phyloP scores from a whole-genome alignment of 1,284 basidiomycete genomes.

The Malassezia restricta region DNA sequence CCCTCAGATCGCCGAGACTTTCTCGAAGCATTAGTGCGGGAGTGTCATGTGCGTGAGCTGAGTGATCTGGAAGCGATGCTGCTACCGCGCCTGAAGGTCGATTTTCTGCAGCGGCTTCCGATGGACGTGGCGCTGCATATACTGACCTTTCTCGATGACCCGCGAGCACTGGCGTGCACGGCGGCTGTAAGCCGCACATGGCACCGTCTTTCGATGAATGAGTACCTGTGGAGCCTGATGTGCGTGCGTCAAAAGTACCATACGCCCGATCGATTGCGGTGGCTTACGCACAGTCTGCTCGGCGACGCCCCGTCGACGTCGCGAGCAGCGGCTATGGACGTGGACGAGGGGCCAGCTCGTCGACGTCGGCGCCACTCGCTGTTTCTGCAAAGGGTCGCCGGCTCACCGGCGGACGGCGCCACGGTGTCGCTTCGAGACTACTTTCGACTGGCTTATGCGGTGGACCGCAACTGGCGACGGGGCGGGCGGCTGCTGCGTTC shows the following conservation, averaged over 20 bases:
- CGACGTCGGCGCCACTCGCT: conserved; percentile 1
- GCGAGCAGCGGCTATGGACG: not conserved
- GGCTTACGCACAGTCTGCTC: conserved; percentile 3
- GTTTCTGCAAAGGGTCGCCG: not conserved
- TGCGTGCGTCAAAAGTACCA: conserved; percentile 50
- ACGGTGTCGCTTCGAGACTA: conserved; percentile 37
- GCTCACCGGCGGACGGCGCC: not conserved
- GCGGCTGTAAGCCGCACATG: conserved; percentile 65
- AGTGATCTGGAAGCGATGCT: conserved; percentile 63
- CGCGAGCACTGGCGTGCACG: conserved; percentile 61
- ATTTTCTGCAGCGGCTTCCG: conserved; percentile 72
- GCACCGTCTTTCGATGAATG: conserved; percentile 66
- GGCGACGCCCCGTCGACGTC: not conserved
- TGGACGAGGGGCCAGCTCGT: not conserved
- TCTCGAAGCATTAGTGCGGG: conserved; percentile 29
- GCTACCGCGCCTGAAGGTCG: conserved; percentile 68
- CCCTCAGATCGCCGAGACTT: conserved; percentile 11
- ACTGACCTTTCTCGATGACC: conserved; percentile 69
- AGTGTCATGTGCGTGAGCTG: conserved; percentile 58
- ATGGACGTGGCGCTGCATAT: conserved; percentile 72
- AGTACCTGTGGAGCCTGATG: conserved; percentile 71
- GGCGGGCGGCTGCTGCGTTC: conserved; percentile 68
- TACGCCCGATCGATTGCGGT: conserved; percentile 5
- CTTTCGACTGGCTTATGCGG: conserved; percentile 66
- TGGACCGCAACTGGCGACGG: conserved; percentile 69